Conservation (phyloP, 139 green algal genomes). For the Diplosphaera chodatii region DNA sequence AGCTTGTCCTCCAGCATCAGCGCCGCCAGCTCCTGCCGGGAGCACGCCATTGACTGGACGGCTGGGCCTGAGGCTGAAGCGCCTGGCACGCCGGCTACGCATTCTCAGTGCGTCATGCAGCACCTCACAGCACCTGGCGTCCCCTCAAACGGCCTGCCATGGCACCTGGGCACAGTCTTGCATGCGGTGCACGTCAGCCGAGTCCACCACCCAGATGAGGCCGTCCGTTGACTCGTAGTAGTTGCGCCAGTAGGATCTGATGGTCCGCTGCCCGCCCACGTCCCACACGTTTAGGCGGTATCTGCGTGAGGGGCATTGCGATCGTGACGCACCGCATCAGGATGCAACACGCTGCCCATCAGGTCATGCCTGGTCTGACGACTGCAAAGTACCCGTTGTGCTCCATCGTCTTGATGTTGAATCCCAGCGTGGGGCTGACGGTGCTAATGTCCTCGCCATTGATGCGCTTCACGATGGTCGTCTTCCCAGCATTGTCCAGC, state of each 20-base stretch:
- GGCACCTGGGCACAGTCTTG: conserved; percentile 24
- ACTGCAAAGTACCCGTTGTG: conserved; percentile 61
- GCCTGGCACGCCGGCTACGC: too few species aligned
- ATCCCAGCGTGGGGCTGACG: conserved; percentile 91
- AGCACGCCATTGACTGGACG: too few species aligned
- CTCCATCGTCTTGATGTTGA: conserved; percentile 93
- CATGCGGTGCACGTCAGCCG: conserved; percentile 48
- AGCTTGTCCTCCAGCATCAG: conserved; percentile 85
- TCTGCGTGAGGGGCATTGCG: too few species aligned
- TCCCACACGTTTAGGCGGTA: conserved; percentile 97
- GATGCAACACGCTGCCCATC: too few species aligned
- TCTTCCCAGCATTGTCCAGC: conserved; percentile 97
- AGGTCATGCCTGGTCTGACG: too few species aligned
- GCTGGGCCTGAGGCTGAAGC: too few species aligned
- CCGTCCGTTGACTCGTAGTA: conserved; percentile 95
- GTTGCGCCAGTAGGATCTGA: conserved; percentile 96
- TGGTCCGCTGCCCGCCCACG: conserved; percentile 90
- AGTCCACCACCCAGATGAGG: conserved; percentile 93
- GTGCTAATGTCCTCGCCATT: conserved; percentile 86
- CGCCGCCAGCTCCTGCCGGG: conserved; percentile 59
- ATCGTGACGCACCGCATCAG: too few species aligned
- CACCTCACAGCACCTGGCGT: too few species aligned
- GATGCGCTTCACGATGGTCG: conserved; percentile 90
- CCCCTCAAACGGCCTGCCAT: too few species aligned
- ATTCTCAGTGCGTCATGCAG: too few species aligned